Conservation (phyloP, 192 early-diverging fungal genomes). For the Spizellomyces punctatus region DNA sequence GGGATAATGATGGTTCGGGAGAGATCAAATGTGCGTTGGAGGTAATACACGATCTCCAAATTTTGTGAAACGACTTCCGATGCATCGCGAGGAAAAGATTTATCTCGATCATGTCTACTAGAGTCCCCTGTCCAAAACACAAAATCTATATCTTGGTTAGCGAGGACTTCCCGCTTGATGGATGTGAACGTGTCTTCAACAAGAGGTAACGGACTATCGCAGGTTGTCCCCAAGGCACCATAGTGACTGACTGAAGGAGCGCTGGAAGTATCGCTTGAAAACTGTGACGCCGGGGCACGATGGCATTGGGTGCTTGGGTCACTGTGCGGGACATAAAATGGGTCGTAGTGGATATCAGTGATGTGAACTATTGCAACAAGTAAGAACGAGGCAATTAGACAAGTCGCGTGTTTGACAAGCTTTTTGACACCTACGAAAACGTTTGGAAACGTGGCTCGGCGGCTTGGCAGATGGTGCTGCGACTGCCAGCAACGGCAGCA, state of each 20-base stretch:
- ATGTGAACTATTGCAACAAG: slow-evolving; percentile 26
- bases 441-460: no score
- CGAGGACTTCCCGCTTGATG: slow-evolving; percentile 14
- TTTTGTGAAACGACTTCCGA: slow-evolving; percentile 37
- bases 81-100: slow-evolving; percentile 15
- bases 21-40: slow-evolving; percentile 35
- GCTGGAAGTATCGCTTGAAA: background rate
- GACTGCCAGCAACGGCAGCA: no score
- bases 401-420: no score
- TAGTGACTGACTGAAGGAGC: slow-evolving; percentile 16
- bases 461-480: no score
- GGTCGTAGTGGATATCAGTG: slow-evolving; percentile 44
- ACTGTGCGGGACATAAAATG: slow-evolving; percentile 26
- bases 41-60: slow-evolving; percentile 24
- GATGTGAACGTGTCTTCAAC: slow-evolving; percentile 27
- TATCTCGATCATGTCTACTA: slow-evolving; percentile 52
- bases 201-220: slow-evolving; percentile 38
- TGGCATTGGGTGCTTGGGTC: slow-evolving; percentile 13
- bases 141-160: slow-evolving; percentile 17
- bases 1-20: slow-evolving; percentile 38
- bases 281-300: background rate
- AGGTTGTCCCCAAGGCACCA: slow-evolving; percentile 34
- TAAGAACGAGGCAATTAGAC: no score
- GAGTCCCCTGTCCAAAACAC: slow-evolving; percentile 55
- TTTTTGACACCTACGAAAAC: no score